phyloP scores from a whole-genome alignment of 768 basidiomycete genomes.

The Agrocybe chaxingu region DNA sequence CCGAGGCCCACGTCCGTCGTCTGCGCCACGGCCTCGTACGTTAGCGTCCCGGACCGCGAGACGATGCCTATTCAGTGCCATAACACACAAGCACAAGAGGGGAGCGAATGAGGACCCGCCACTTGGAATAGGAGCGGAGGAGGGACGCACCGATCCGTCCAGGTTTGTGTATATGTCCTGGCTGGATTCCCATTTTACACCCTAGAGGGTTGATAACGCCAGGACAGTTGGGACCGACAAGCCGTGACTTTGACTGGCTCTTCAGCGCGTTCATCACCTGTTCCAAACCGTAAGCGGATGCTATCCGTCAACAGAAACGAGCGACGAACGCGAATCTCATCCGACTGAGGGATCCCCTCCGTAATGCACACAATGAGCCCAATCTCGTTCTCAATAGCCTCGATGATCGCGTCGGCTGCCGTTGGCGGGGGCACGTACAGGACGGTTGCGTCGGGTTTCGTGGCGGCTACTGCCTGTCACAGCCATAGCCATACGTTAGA shows the following conservation, averaged over 20 bases:
- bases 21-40: constrained; percentile 98
- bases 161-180: constrained; percentile 95
- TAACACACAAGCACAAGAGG: background rate
- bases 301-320: constrained; percentile 39
- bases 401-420: constrained; percentile 96
- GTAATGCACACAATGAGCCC: constrained; percentile 97
- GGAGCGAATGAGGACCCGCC: background rate
- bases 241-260: constrained; percentile 89
- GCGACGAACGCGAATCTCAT: constrained; percentile 83
- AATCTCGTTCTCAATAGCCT: constrained; percentile 98
- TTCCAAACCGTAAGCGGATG: background rate
- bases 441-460: constrained; percentile 88
- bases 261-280: constrained; percentile 93
- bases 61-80: constrained; percentile 69
- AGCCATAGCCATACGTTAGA: background rate
- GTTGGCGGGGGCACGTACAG: constrained; percentile 97
- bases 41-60: constrained; percentile 92
- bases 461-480: constrained; percentile 77
- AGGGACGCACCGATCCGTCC: constrained; percentile 81
- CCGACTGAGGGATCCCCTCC: constrained; percentile 96
- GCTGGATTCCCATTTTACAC: constrained; percentile 99
- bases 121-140: background rate
- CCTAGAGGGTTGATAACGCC: constrained; percentile 96
- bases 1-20: constrained; percentile 95
- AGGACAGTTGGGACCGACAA: constrained; percentile 98